Percentiles rank a stretch among this genome's conserved stretches.
phyloP scores from a whole-genome alignment of 2,329 filamentous ascomycete species.

The Colletotrichum sp. region DNA sequence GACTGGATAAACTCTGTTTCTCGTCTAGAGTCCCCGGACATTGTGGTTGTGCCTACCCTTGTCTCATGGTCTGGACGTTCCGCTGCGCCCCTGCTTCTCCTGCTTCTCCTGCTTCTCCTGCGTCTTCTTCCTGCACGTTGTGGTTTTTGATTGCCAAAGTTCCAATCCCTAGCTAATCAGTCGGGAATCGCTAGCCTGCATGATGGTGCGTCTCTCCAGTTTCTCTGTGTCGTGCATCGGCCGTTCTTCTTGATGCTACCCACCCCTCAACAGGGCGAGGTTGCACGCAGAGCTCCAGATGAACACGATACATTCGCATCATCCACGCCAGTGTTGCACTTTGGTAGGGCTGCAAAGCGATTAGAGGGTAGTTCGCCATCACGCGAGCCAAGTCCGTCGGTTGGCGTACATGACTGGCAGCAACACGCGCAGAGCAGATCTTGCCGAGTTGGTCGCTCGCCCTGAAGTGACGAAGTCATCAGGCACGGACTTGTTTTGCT shows the following conservation, averaged over 20 bases:
- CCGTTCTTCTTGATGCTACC: background rate
- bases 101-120: background rate
- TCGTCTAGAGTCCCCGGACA: background rate
- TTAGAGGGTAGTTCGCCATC: background rate
- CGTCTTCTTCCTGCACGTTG: background rate
- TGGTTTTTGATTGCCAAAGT: background rate
- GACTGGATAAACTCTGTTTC: constrained; percentile 7
- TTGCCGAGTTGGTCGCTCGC: constrained; percentile 6
- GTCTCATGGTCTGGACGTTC: background rate
- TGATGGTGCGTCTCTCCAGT: background rate
- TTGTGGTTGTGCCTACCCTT: constrained; percentile 1
- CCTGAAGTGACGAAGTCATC: background rate
- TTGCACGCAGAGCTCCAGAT: background rate
- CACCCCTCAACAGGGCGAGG: background rate
- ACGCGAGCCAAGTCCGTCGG: constrained; percentile 4
- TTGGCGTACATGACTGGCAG: background rate
- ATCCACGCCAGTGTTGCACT: background rate
- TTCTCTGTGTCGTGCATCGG: background rate
- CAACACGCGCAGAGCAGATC: constrained; percentile 10
- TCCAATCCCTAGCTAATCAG: background rate
- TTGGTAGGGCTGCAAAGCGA: background rate
- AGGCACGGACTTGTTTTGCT: background rate
- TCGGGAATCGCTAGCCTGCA: background rate
- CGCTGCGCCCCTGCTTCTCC: background rate
- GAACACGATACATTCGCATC: background rate